Base-by-base conservation (phyloP, 495 filamentous ascomycete genomes). In the Hypoxylon fuscum region DNA sequence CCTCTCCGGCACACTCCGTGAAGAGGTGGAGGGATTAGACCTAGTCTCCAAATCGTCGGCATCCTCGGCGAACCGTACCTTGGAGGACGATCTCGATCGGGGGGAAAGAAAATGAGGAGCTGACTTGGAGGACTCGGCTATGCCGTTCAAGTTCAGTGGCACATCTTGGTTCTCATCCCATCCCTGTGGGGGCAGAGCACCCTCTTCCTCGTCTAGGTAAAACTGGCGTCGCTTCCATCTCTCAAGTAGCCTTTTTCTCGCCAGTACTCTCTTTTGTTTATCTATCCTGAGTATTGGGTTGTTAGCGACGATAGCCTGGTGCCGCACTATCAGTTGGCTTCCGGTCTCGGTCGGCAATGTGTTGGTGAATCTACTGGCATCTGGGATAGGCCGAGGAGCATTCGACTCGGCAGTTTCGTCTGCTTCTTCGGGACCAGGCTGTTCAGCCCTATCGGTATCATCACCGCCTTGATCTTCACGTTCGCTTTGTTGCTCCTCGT, bases 11-110 rank as follows among this genome's bases (percentile, higher is more conserved):
- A 90, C 84, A 65, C 87, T 90, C 31, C 90, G 81, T 11, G 89
- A 93, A 5, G 91, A 93, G 1, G 89, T 91, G 18, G 91, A 94
- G 5, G 84, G 86, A 67, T 90, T 92, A 18, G 90, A 93, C 14
- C 88, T 79, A 15, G 84, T 85, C 42, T 93, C 90, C 59, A 85
- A 86, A 60, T 93, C 90, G 50, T 85, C 82, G 18, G 79, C 75
- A 54, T 92, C 88, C 69, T 94, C 92, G 52, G 87, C 86, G 70
- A 96, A 94, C 32, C 90, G 83, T 21, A 93, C 92, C 68, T 91
- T 93, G 15, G 90, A 93, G 2, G 90, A 94, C 2, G 91, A 93
- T 38, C 90, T 82, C 11, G 91, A 93, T n/a, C 87, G 85, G 8
- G 85, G 78, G n/a, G 85, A 82, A 3, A 81, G 76, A 14, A 81